These are phyloP conservation scores for Xylaria acuta DNA, from an alignment of 495 filamentous ascomycete genomes.

Conservation along the genomic window DNA sequence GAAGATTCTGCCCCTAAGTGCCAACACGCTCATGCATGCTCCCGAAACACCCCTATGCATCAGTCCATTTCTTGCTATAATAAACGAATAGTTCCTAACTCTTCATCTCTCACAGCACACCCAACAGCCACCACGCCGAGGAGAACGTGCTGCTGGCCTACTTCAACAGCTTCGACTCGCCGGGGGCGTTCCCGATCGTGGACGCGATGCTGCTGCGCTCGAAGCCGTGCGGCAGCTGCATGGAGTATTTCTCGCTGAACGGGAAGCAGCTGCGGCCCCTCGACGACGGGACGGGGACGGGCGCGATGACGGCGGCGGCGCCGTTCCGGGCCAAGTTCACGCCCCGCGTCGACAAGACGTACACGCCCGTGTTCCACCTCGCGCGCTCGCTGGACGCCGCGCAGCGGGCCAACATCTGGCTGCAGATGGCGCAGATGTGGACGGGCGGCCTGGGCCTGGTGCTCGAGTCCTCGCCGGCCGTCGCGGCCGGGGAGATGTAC, in stretches of 20 bases:
- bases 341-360: constrained; percentile 35
- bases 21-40: too few relatives aligned
- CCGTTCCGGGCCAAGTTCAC: constrained; percentile 40
- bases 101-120: too few relatives aligned
- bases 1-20: too few relatives aligned
- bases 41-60: too few relatives aligned
- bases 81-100: too few relatives aligned
- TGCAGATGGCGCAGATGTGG: constrained; percentile 35
- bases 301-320: constrained; percentile 10
- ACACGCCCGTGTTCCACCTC: constrained; percentile 41
- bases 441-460: constrained; percentile 30
- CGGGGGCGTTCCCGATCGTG: constrained; percentile 38
- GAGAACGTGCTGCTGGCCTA: constrained; percentile 40
- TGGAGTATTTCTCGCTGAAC: constrained; percentile 36
- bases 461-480: constrained; percentile 28
- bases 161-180: constrained; percentile 42
- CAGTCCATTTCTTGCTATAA: too few relatives aligned
- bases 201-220: constrained; percentile 39
- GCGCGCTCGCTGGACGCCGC: constrained; percentile 33
- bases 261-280: constrained; percentile 38
- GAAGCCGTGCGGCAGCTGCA: constrained; percentile 38
- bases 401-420: constrained; percentile 32
- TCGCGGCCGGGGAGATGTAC: constrained; percentile 34
- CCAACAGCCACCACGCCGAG: constrained; percentile 35
- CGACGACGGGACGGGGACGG: constrained; percentile 27